Evolutionary conservation across 2,329 filamentous ascomycete species (phyloP), one percentile per base, ranked within the genome.

Genomic region (Colletotrichum theobromicola): DNA sequence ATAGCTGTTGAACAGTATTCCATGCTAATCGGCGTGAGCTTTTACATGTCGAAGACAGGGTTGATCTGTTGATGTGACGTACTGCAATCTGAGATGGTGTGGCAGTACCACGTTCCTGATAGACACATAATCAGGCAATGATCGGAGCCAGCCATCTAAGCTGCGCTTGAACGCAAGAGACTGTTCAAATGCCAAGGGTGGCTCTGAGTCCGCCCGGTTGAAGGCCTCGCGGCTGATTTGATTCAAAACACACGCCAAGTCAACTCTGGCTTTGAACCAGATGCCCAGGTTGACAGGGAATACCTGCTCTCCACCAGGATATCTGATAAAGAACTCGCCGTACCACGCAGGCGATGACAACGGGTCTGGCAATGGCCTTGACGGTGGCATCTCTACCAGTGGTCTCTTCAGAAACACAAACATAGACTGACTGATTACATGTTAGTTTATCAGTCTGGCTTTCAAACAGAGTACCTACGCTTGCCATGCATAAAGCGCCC

Each of bases 401-500:
- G 32, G 58, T n/a, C 32, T n/a, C 18, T 26, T 30, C 9, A 37
- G 10, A 24, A 61, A 21, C 6, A 34, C 34, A 24, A 61, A 37
- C n/a, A 35, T 4, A 24, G 58, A n/a, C 58, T 32, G 30, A 24
- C 3, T 21, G 10, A 16, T 9, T 8, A 9, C 7, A 15, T 18
- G 16, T 1, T 12, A 35, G 4, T 12, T 7, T 21, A 37, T 8
- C 15, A 16, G n/a, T 13, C 24, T 7, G 9, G 4, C 1, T 10
- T 32, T 10, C 12, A 1, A 32, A 32, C 30, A 9, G 2, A 15
- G 4, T 18, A 50, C 61, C 12, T n/a, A 71, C 68, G 77, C 70
- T 77, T 84, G 80, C 81, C 79, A 84, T 16, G 80, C 82, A 32
- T 80, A 86, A 26, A 85, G 37, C 15, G 79, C 75, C 84, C 84